Percentiles rank a stretch among this genome's conserved stretches.
phyloP scores from a whole-genome alignment of 179 eudicot genomes.

The Nepenthes alata region DNA sequence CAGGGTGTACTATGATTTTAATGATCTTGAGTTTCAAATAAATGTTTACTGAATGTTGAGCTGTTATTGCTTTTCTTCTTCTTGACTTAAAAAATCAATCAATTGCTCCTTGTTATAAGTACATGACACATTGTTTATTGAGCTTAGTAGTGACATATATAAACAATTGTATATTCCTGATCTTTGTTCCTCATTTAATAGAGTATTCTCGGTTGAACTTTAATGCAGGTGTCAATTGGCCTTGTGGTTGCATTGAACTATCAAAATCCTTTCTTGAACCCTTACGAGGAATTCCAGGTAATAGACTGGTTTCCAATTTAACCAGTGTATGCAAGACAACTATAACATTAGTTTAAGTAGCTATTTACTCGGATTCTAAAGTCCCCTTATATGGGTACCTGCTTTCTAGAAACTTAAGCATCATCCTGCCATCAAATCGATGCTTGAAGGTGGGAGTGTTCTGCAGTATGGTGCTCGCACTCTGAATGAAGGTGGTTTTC shows the following conservation, averaged over 20 bases:
- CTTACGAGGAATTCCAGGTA: slow-evolving; percentile 98
- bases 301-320: not conserved
- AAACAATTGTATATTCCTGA: not conserved
- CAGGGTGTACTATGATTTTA: no score
- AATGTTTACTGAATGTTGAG: not conserved
- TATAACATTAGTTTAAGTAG: not conserved
- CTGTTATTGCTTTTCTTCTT: no score
- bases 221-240: slow-evolving; percentile 71
- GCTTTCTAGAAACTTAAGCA: slow-evolving; percentile 58
- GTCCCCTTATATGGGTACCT: slow-evolving; percentile 6
- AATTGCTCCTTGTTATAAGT: not conserved
- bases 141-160: not conserved
- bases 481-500: slow-evolving; percentile 96
- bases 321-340: not conserved
- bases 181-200: not conserved
- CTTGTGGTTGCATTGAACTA: slow-evolving; percentile 85
- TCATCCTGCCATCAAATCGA: slow-evolving; percentile 71
- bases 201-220: slow-evolving; percentile 7
- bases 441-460: slow-evolving; percentile 89
- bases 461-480: slow-evolving; percentile 97
- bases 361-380: not conserved
- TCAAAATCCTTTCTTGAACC: slow-evolving; percentile 78
- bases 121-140: not conserved
- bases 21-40: not conserved
- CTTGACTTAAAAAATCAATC: not conserved